Conservation (phyloP, 1,284 basidiomycete genomes). For the Sanguinoderma infundibulare region DNA sequence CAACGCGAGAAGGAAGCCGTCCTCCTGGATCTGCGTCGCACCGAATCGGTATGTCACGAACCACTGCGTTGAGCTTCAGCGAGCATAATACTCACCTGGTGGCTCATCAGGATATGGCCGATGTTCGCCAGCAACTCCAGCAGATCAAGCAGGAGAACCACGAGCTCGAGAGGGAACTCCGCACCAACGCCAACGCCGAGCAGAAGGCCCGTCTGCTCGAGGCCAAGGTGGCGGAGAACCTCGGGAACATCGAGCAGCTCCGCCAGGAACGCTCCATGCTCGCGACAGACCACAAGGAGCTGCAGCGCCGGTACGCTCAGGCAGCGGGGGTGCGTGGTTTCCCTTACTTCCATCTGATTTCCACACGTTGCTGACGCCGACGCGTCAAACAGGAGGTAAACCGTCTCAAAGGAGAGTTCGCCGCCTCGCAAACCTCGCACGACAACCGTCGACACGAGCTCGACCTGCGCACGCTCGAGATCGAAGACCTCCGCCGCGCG, state of each 20-base stretch:
- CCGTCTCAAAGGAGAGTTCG: conserved; percentile 62
- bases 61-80: too few species aligned
- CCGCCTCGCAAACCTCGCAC: conserved; percentile 66
- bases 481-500: conserved; percentile 70
- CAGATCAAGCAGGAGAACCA: conserved; percentile 71
- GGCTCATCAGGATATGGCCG: conserved; percentile 68
- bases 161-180: conserved; percentile 68
- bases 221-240: conserved; percentile 65
- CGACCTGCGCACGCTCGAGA: conserved; percentile 69
- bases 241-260: conserved; percentile 68
- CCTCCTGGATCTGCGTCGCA: conserved; percentile 63
- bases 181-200: conserved; percentile 66
- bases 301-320: conserved; percentile 68
- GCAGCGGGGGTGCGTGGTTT: conserved; percentile 59
- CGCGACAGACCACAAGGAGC: conserved; percentile 65
- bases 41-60: conserved; percentile 59
- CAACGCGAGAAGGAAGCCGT: conserved; percentile 68
- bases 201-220: conserved; percentile 72
- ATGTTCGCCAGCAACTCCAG: conserved; percentile 69
- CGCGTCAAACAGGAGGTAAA: conserved; percentile 51
- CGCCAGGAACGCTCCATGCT: conserved; percentile 75
- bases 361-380: conserved; percentile 1
- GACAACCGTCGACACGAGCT: conserved; percentile 74
- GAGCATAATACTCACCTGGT: not conserved
- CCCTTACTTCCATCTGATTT: not conserved